Evolutionary conservation across 2,329 filamentous ascomycete genomes (phyloP).

Genomic region (Fusarium duplospermum): DNA sequence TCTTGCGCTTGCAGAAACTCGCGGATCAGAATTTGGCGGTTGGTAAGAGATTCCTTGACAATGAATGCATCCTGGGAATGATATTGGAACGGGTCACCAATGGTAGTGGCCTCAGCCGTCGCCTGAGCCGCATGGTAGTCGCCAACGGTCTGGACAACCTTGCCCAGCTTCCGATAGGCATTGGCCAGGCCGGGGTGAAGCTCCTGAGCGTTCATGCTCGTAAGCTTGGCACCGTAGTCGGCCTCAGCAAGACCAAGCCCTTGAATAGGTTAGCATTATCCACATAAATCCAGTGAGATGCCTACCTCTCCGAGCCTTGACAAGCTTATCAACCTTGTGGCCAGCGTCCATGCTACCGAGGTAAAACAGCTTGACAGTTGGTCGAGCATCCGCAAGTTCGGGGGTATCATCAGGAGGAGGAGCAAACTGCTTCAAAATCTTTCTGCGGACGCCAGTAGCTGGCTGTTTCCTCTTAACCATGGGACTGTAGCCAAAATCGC

Average conservation of each 20-base stretch:
- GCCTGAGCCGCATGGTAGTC: conserved; percentile 97
- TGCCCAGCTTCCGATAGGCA: conserved; percentile 94
- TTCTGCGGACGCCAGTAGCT: conserved; percentile 92
- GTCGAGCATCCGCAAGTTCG: conserved; percentile 89
- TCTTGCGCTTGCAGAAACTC: conserved; percentile 94
- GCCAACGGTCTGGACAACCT: conserved; percentile 90
- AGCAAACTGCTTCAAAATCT: conserved; percentile 97
- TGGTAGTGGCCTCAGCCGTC: conserved; percentile 93
- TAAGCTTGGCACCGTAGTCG: conserved; percentile 91
- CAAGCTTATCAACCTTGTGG: conserved; percentile 94
- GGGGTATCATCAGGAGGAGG: conserved; percentile 97
- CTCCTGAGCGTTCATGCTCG: conserved; percentile 88
- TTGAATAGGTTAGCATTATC: conserved; percentile 54
- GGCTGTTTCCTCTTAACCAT: conserved; percentile 96
- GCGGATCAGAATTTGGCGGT: conserved; percentile 94
- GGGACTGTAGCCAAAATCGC: conserved; percentile 97
- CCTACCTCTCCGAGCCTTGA: conserved; percentile 89
- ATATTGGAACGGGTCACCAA: conserved; percentile 93
- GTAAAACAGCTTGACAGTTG: conserved; percentile 95
- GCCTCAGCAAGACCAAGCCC: conserved; percentile 92
- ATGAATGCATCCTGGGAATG: conserved; percentile 97
- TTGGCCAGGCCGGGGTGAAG: conserved; percentile 87
- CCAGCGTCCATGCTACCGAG: conserved; percentile 95
- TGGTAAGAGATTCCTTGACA: conserved; percentile 97
- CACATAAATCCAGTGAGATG: not conserved